A percentile compares a stretch with the other conserved stretches of the same genome.
Conservation (phyloP, 805 yeast species). For the Suhomyces sp. region DNA sequence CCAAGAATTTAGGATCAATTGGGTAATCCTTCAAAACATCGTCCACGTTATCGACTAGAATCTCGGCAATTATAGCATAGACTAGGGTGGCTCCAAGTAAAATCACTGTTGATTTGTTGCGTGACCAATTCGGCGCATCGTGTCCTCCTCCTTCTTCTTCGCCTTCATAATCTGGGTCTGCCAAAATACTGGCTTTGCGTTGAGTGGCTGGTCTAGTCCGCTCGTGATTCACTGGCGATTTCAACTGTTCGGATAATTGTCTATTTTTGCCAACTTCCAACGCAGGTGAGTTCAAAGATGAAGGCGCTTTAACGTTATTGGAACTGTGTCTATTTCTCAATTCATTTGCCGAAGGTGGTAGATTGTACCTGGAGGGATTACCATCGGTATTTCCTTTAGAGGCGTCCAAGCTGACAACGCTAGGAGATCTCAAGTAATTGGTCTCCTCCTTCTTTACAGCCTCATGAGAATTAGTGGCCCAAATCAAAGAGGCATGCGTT, state of each 20-base stretch:
- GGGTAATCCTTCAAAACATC: conserved; percentile 74
- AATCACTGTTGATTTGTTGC: conserved; percentile 77
- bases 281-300: conserved; percentile 1
- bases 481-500: conserved; percentile 94
- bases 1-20: conserved; percentile 87
- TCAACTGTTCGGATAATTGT: background rate
- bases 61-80: conserved; percentile 93
- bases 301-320: background rate
- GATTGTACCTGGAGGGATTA: conserved; percentile 6
- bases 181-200: conserved; percentile 1
- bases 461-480: conserved; percentile 60
- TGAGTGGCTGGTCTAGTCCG: background rate
- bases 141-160: conserved; percentile 61
- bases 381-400: conserved; percentile 9
- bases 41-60: conserved; percentile 89
- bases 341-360: conserved; percentile 16
- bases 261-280: conserved; percentile 17
- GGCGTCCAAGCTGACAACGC: conserved; percentile 31
- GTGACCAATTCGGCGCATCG: conserved; percentile 97
- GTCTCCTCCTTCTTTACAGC: conserved; percentile 22
- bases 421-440: conserved; percentile 31
- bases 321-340: conserved; percentile 6
- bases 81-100: conserved; percentile 78
- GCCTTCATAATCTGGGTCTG: conserved; percentile 12
- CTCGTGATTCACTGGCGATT: background rate